Conservation (phyloP, 1,139 yeast genomes). For the Casaregolazyma suthepensis region DNA sequence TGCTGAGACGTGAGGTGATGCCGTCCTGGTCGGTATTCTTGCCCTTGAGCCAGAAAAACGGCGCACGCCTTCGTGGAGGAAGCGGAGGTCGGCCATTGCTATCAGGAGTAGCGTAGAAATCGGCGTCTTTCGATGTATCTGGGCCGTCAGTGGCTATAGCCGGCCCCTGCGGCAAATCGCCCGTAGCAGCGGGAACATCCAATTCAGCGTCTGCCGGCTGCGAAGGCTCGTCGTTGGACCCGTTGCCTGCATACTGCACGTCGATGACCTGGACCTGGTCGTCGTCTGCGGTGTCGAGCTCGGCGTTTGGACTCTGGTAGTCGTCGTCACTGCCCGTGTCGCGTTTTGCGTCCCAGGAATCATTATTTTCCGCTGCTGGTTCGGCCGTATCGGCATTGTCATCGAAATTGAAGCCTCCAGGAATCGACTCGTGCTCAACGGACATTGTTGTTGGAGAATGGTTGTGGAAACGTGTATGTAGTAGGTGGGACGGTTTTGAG, state of each 20-base stretch:
- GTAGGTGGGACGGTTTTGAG: not conserved
- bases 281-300: not conserved
- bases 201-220: not conserved
- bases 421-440: not conserved
- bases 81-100: slow-evolving; percentile 21
- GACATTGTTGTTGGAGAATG: not conserved
- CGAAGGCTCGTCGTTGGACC: not conserved
- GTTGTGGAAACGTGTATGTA: not conserved
- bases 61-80: slow-evolving; percentile 31
- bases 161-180: not conserved
- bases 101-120: not conserved
- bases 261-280: not conserved
- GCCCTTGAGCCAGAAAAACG: slow-evolving; percentile 31
- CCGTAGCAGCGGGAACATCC: not conserved
- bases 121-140: not conserved
- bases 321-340: not conserved
- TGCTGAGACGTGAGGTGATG: slow-evolving; percentile 34
- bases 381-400: not conserved
- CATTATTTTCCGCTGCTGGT: not conserved
- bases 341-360: not conserved
- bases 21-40: slow-evolving; percentile 16
- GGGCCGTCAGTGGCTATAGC: not conserved
- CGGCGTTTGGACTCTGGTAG: not conserved
- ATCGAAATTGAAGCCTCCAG: not conserved
- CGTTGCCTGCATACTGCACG: not conserved